Percentiles rank a stretch among this genome's conserved stretches.
Evolutionary conservation across 192 early-diverging fungal genomes (phyloP).

Genomic region (Rhizophagus prolifer): DNA sequence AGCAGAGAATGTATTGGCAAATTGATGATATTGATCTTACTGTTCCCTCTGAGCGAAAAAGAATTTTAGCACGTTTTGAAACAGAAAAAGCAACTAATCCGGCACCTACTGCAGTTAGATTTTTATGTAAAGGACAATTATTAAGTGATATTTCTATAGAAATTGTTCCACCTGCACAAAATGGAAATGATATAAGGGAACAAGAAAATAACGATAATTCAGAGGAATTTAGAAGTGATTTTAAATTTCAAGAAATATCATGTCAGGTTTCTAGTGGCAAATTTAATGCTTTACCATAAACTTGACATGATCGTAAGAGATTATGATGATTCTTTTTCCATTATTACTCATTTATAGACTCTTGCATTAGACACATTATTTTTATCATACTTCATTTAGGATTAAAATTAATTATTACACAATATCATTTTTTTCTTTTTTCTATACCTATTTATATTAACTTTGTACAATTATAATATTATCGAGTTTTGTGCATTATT

Average conservation of each 20-base stretch:
- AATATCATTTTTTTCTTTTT: too few species aligned
- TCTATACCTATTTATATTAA: too few species aligned
- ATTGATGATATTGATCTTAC: conserved; percentile 35
- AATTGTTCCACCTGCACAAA: not conserved
- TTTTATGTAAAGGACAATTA: conserved; percentile 28
- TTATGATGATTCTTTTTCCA: too few species aligned
- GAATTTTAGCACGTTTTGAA: conserved; percentile 25
- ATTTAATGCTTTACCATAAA: conserved; percentile 12
- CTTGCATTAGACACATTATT: too few species aligned
- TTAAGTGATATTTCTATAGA: conserved; percentile 27
- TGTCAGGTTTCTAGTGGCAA: conserved; percentile 15
- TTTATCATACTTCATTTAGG: too few species aligned
- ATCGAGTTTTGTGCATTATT: too few species aligned
- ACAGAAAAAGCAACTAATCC: conserved; percentile 7
- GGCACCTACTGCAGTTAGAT: conserved; percentile 12
- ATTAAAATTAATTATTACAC: too few species aligned
- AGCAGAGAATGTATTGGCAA: conserved; percentile 54
- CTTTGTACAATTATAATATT: too few species aligned
- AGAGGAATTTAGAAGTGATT: not conserved
- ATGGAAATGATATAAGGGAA: not conserved
- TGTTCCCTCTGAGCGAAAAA: conserved; percentile 2
- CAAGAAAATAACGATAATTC: not conserved
- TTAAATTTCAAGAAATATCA: conserved; percentile 3
- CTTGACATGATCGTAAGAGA: too few species aligned
- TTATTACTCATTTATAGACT: too few species aligned